Evolutionary conservation across 2,329 filamentous ascomycete species (phyloP), one percentile per base, ranked within the genome.

Genomic region (Magnaporthiopsis poae): DNA sequence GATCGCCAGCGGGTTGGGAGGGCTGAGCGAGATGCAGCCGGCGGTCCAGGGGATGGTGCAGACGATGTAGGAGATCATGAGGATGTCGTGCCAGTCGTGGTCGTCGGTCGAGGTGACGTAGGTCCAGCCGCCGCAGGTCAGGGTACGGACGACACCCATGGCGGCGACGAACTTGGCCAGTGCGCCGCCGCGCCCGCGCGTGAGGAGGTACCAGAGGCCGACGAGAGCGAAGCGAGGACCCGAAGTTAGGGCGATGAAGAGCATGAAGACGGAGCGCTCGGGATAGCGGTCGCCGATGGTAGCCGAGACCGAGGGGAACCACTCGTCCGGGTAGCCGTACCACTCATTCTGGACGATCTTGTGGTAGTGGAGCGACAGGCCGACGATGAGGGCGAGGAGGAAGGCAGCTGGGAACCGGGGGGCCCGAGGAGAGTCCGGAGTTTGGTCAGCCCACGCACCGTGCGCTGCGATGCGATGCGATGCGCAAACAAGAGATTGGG

Each of bases 311-410:
- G 93, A 96, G 67, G 93, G 93, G 74, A 96, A 96, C 93, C 93
- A 97, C 82, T 97, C 93, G 71, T 96, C 83, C 1, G 93, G 93
- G 75, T 96, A 96, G 72, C 92, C 92, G 77, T 92, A 96, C 80
- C 93, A 90, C 78, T 99, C 92, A 79, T 99, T 99, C 78, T 97
- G 84, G 66, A 99, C 95, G 72, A 99, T 99, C 81, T 99, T 99
- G 75, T 90, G 86, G 80, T 95, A 98, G 79, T 99, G 95, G 63
- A 99, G 84, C 66, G 82, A 84, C 66, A 88, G 81, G 71, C 94
- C 94, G 69, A 96, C 88, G 66, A 94, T 76, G 70, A 98, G 82
- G 68, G 94, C 94, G 75, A 91, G 92, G 70, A 96, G 70, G 75
- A 98, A 98, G 67, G 94, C 93, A 73, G 85, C 89, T 91, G 71